phyloP scores from a whole-genome alignment of 2,329 filamentous ascomycete genomes.

The Penicillium crustosum region DNA sequence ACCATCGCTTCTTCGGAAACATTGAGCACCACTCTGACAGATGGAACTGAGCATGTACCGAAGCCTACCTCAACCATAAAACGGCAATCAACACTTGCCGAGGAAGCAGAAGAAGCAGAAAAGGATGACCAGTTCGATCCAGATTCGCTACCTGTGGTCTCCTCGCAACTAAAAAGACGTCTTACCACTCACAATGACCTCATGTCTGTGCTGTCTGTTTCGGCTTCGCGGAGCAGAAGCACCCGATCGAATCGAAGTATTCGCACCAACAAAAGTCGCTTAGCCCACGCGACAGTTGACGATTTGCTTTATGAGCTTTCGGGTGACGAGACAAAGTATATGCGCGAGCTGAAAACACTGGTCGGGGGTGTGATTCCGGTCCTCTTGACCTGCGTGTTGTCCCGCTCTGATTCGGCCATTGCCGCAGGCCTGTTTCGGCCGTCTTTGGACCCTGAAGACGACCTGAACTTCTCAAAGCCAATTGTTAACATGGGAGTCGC shows the following conservation, averaged over 20 bases:
- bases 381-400: constrained; percentile 78
- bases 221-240: constrained; percentile 62
- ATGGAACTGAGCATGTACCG: constrained; percentile 12
- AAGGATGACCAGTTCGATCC: constrained; percentile 47
- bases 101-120: constrained; percentile 30
- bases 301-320: constrained; percentile 78
- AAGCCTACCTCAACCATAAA: neutral
- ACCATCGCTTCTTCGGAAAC: constrained; percentile 61
- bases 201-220: constrained; percentile 81
- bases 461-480: constrained; percentile 71
- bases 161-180: constrained; percentile 62
- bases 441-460: constrained; percentile 53
- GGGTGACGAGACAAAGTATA: constrained; percentile 83
- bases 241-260: constrained; percentile 76
- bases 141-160: constrained; percentile 48
- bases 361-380: constrained; percentile 96
- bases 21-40: constrained; percentile 37
- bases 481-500: constrained; percentile 93
- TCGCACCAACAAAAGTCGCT: constrained; percentile 67
- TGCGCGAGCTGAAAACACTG: constrained; percentile 84
- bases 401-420: constrained; percentile 64
- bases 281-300: constrained; percentile 66
- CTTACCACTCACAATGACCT: constrained; percentile 91
- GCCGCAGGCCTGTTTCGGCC: constrained; percentile 68
- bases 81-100: constrained; percentile 1